Percentiles rank a stretch among this genome's conserved stretches.
Evolutionary conservation across 441 rosid species (phyloP).

Genomic region (Euphorbia neoarborescens): DNA sequence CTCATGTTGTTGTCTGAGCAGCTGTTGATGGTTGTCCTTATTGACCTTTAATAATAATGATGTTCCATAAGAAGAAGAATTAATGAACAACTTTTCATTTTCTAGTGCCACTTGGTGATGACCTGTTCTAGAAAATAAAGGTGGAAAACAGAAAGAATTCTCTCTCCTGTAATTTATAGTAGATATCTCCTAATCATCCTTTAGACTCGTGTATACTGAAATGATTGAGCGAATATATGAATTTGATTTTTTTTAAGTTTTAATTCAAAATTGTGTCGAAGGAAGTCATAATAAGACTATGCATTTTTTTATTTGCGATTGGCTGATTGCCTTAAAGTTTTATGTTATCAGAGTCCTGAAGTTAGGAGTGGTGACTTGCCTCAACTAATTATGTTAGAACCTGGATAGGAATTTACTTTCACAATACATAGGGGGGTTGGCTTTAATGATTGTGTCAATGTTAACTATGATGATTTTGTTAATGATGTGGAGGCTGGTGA

Average conservation of each 20-base stretch:
- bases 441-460: slow-evolving; percentile 73
- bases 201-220: neutral
- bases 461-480: slow-evolving; percentile 93
- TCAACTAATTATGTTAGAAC: slow-evolving; percentile 53
- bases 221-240: neutral
- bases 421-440: slow-evolving; percentile 86
- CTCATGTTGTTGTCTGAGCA: neutral
- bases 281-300: neutral
- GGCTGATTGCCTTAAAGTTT: neutral
- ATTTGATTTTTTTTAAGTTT: too few relatives aligned
- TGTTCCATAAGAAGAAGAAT: neutral
- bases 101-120: neutral
- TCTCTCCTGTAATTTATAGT: neutral
- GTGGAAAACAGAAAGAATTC: neutral
- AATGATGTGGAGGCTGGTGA: slow-evolving; percentile 87
- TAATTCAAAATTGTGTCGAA: neutral
- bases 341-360: slow-evolving; percentile 74
- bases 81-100: neutral
- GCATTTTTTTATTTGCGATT: neutral
- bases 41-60: neutral
- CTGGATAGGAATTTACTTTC: slow-evolving; percentile 92
- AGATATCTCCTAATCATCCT: neutral
- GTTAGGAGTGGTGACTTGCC: slow-evolving; percentile 99
- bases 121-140: neutral
- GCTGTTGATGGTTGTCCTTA: neutral